Evolutionary conservation across 805 yeast genomes (phyloP), one percentile per base, ranked within the genome.

Genomic region (Wickerhamiella bombiphila): DNA sequence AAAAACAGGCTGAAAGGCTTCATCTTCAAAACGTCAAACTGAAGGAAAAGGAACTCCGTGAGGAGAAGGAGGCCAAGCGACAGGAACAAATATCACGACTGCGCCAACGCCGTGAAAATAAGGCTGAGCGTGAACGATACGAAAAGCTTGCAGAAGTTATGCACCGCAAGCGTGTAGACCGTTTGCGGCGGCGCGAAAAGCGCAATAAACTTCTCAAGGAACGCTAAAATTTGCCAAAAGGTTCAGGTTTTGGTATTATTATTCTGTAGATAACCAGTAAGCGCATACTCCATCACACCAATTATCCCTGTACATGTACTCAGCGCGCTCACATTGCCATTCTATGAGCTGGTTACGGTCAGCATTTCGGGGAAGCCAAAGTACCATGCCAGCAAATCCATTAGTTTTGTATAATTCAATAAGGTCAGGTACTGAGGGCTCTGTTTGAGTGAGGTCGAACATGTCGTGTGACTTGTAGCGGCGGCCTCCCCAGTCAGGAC

Each of bases 191-290:
- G 65, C 76, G 79, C 55, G 98, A 88, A 56, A 88, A 88, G 78
- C 76, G 97, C 63, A 88, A 86, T 64, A 88, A 88, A 63, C 65
- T 85, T 52, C 74, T 86, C 56, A 83, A 77, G 57, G 97, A 86
- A 55, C 94, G 96, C 59, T 80, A 48, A 40, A 18, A n/a, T n/a
- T n/a, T n/a, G n/a, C n/a, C n/a, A n/a, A n/a, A n/a, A n/a, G n/a
- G n/a, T n/a, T n/a, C 4, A 6, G 17, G 16, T 17, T 13, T 14
- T 6, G 14, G n/a, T 28, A n/a, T n/a, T n/a, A n/a, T 7, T 8
- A 11, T n/a, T 8, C 31, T 29, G 17, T 8, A 29, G 35, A 26
- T 9, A 30, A 13, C 39, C 35, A 46, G 42, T 42, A 42, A 5
- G 43, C 39, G 20, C 43, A 40, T 4, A 40, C 20, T 3, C 45